Evolutionary conservation across 106 monocot genomes (phyloP).

Genomic region (Phalaenopsis equestris): DNA sequence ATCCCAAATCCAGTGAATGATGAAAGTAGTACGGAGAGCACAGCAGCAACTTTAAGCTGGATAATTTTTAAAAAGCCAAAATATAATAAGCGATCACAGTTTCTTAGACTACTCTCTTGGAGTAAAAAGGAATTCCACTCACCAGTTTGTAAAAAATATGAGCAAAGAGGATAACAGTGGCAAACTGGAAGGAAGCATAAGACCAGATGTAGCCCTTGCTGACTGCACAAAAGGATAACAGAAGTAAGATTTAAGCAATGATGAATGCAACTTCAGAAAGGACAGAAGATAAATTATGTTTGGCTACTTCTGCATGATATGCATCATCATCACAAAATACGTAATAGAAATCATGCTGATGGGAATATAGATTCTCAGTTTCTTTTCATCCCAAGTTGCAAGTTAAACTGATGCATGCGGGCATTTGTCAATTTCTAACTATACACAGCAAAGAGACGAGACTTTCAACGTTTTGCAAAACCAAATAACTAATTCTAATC

Average conservation of each 20-base stretch:
- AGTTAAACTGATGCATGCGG: not conserved
- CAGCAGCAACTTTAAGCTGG: conserved; percentile 66
- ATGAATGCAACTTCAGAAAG: not conserved
- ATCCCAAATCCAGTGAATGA: conserved; percentile 97
- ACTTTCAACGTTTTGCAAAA: not conserved
- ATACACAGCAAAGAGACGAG: not conserved
- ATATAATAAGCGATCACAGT: not conserved
- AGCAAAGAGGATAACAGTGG: conserved; percentile 92
- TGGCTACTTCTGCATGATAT: not conserved
- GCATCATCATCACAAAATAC: not conserved
- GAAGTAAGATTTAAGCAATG: not conserved
- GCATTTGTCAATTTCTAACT: not conserved
- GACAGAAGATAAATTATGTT: not conserved
- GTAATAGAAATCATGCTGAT: not conserved
- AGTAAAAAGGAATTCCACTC: conserved; percentile 15
- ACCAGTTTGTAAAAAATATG: conserved; percentile 91
- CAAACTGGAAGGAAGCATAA: conserved; percentile 96
- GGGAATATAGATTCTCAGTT: not conserved
- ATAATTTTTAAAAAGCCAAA: conserved; percentile 4
- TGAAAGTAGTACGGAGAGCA: conserved; percentile 82
- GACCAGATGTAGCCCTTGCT: conserved; percentile 82
- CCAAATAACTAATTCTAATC: not conserved
- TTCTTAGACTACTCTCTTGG: not conserved
- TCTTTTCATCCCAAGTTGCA: not conserved
- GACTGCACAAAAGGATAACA: conserved; percentile 34